These are phyloP conservation scores for Cyphellophora attinorum DNA, from an alignment of 2,329 filamentous ascomycete species.

Conservation along the genomic window DNA sequence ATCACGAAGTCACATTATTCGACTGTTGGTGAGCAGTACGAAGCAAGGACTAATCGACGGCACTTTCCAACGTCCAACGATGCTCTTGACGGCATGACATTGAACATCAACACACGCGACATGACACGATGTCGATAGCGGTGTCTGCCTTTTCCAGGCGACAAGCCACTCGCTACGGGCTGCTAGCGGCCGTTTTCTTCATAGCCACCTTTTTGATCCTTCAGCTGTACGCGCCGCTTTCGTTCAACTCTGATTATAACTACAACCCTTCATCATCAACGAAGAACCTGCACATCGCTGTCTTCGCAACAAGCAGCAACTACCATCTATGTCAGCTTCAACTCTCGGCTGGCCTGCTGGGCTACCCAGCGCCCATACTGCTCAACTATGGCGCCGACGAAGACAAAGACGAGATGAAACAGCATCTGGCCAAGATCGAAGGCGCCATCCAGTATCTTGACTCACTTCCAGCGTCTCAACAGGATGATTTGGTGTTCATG, in stretches of 20 bases:
- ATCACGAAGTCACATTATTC: too few species aligned
- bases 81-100: too few species aligned
- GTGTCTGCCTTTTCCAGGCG: constrained; percentile 1
- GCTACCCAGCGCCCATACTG: constrained; percentile 49
- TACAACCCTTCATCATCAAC: not conserved
- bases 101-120: too few species aligned
- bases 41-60: too few species aligned
- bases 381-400: constrained; percentile 33
- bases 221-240: not conserved
- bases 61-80: too few species aligned
- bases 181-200: not conserved
- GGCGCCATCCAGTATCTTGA: constrained; percentile 35
- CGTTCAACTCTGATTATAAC: too few species aligned
- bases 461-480: constrained; percentile 33
- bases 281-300: constrained; percentile 8
- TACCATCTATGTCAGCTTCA: constrained; percentile 26
- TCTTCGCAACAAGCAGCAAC: constrained; percentile 12
- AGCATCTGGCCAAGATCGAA: constrained; percentile 29
- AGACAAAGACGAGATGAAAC: constrained; percentile 21
- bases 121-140: too few species aligned
- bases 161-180: not conserved
- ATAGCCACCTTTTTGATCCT: not conserved
- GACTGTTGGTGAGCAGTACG: too few species aligned
- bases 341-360: constrained; percentile 41
- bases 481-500: constrained; percentile 54